Evolutionary conservation across 805 yeast genomes (phyloP).

Genomic region (Metschnikowia henanensis): DNA sequence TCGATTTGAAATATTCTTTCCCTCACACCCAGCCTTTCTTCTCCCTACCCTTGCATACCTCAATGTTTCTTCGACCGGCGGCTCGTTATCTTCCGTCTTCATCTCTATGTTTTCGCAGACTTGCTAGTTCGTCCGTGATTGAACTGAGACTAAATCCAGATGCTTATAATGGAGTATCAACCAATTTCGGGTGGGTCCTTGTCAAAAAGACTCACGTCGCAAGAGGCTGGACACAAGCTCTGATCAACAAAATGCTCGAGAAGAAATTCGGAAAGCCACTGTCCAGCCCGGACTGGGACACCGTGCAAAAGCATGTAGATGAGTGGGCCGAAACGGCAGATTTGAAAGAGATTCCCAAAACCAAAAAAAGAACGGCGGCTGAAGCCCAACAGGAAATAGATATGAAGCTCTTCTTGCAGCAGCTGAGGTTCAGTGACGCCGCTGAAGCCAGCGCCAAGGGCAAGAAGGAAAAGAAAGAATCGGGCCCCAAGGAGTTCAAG

Average conservation of each 20-base stretch:
- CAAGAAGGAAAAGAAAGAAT: background rate
- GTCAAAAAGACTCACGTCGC: slow-evolving; percentile 21
- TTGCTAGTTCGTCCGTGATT: slow-evolving; percentile 5
- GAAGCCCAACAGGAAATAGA: slow-evolving; percentile 18
- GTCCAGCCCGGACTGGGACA: background rate
- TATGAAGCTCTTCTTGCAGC: slow-evolving; percentile 23
- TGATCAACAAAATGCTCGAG: slow-evolving; percentile 9
- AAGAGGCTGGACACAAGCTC: slow-evolving; percentile 22
- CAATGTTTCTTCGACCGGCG: slow-evolving; percentile 3
- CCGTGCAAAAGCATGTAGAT: slow-evolving; percentile 15
- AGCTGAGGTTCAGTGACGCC: slow-evolving; percentile 21
- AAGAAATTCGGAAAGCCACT: slow-evolving; percentile 1
- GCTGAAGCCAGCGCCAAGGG: slow-evolving; percentile 1
- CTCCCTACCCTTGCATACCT: no score
- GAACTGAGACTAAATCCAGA: slow-evolving; percentile 15
- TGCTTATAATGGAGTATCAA: slow-evolving; percentile 18
- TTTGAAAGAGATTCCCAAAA: slow-evolving; percentile 12
- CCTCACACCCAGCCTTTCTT: no score
- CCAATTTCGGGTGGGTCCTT: slow-evolving; percentile 25
- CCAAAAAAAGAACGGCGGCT: slow-evolving; percentile 13
- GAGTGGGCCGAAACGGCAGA: slow-evolving; percentile 20
- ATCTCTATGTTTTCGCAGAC: background rate
- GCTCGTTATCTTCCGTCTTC: background rate
- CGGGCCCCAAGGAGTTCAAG: slow-evolving; percentile 3
- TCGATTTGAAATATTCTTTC: no score